Conservation (phyloP, 495 filamentous ascomycete genomes). For the Daldinia concentrica region DNA sequence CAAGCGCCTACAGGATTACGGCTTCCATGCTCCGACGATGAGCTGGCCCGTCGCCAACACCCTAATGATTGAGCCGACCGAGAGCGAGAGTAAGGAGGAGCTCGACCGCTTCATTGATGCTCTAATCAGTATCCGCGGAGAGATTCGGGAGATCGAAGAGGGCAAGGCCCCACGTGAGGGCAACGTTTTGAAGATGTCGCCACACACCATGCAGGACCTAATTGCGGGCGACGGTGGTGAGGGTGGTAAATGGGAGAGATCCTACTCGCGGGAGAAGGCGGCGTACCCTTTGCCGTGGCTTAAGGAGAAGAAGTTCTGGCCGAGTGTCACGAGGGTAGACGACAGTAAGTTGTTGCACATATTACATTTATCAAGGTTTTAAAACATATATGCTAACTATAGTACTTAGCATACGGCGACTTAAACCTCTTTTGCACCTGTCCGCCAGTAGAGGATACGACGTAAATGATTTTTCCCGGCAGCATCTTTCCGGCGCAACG, state of each 20-base stretch:
- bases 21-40: conserved; percentile 99
- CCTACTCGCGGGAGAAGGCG: conserved; percentile 82
- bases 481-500: conserved; percentile 25
- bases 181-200: conserved; percentile 94
- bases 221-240: conserved; percentile 63
- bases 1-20: conserved; percentile 97
- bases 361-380: neutral
- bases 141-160: conserved; percentile 86
- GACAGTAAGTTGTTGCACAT: conserved; percentile 72
- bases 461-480: conserved; percentile 31
- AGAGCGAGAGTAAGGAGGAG: conserved; percentile 92
- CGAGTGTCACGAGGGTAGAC: conserved; percentile 85
- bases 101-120: conserved; percentile 95
- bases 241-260: conserved; percentile 73
- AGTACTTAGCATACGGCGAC: conserved; percentile 78
- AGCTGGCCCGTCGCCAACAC: conserved; percentile 96
- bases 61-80: conserved; percentile 98
- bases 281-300: conserved; percentile 89
- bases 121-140: conserved; percentile 84
- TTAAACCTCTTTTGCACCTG: conserved; percentile 96
- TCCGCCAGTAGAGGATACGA: conserved; percentile 77
- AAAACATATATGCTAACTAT: conserved; percentile 44
- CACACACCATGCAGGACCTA: conserved; percentile 87
- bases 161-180: conserved; percentile 78
- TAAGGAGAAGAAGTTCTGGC: conserved; percentile 99